phyloP scores from a whole-genome alignment of 192 early-diverging fungal genomes.

The Coemansia asiatica region DNA sequence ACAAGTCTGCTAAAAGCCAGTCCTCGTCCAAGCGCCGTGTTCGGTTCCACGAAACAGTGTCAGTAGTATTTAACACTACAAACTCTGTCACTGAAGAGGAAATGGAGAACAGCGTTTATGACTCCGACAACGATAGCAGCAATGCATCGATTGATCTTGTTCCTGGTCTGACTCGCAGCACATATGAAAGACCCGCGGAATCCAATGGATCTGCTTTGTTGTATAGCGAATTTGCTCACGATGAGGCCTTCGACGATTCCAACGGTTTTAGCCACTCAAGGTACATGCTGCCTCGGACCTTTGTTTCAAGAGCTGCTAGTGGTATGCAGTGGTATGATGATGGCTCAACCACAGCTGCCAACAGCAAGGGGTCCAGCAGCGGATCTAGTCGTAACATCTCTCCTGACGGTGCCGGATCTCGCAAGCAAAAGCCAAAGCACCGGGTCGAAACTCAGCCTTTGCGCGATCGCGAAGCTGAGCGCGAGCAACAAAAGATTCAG shows the following conservation, averaged over 20 bases:
- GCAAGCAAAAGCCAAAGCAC: slow-evolving; percentile 26
- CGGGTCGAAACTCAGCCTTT: slow-evolving; percentile 49
- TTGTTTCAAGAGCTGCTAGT: neutral
- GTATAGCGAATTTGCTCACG: slow-evolving; percentile 3
- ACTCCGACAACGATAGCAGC: slow-evolving; percentile 51
- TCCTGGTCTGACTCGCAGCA: neutral
- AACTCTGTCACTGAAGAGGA: slow-evolving; percentile 28
- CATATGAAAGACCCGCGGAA: neutral
- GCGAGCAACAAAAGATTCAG: slow-evolving; percentile 27
- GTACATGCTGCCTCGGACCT: slow-evolving; percentile 26
- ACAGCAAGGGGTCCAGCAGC: slow-evolving; percentile 29
- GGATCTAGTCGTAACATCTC: slow-evolving; percentile 35
- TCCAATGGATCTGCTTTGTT: neutral
- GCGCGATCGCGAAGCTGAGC: slow-evolving; percentile 55
- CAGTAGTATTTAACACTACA: slow-evolving; percentile 43
- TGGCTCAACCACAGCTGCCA: slow-evolving; percentile 6
- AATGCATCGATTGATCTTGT: slow-evolving; percentile 28
- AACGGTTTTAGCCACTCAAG: slow-evolving; percentile 21
- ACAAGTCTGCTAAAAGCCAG: slow-evolving; percentile 41
- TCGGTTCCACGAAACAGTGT: slow-evolving; percentile 51
- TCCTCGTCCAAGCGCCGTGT: slow-evolving; percentile 51
- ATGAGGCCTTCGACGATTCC: slow-evolving; percentile 45
- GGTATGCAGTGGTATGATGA: slow-evolving; percentile 16
- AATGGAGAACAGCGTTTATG: slow-evolving; percentile 9
- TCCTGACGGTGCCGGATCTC: slow-evolving; percentile 26